Evolutionary conservation across 202 grass and related monocot genomes (phyloP).

Genomic region (Saccharum hybrid): DNA sequence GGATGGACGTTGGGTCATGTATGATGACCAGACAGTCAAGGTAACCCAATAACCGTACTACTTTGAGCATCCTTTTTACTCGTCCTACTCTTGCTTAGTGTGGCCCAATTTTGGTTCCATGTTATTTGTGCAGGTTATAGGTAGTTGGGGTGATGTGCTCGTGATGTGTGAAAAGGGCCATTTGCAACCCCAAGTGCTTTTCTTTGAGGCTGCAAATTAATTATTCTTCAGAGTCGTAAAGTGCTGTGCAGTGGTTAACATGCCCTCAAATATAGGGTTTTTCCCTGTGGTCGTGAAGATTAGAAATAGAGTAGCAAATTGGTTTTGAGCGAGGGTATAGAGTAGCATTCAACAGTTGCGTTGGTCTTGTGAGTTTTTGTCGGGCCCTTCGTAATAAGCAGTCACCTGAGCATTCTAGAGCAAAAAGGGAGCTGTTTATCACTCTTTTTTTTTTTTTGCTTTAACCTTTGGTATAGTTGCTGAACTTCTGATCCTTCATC

Average conservation of each 20-base stretch:
- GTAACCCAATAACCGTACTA: conserved; percentile 47
- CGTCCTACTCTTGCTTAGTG: conserved; percentile 28
- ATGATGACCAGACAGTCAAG: conserved; percentile 99
- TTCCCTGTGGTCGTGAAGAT: conserved; percentile 33
- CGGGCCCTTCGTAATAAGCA: conserved; percentile 36
- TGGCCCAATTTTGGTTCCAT: conserved; percentile 29
- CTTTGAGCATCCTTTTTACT: neutral
- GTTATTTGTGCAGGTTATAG: conserved; percentile 72
- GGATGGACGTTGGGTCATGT: conserved; percentile 93
- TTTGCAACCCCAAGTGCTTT: conserved; percentile 98
- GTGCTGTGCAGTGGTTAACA: conserved; percentile 36
- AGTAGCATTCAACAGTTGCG: conserved; percentile 38
- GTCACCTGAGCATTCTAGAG: conserved; percentile 30
- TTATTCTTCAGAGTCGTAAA: conserved; percentile 33
- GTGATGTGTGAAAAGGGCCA: conserved; percentile 92
- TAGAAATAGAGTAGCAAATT: conserved; percentile 51
- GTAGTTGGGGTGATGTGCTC: conserved; percentile 85
- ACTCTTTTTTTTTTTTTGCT: neutral
- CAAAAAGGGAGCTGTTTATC: conserved; percentile 22
- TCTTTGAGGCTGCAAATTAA: conserved; percentile 86
- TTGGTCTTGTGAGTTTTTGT: conserved; percentile 22
- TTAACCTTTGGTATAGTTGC: conserved; percentile 33
- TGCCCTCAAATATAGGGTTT: conserved; percentile 47
- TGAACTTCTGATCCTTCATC: conserved; percentile 31
- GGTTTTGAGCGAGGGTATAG: conserved; percentile 36